Base-by-base conservation (phyloP, 805 yeast species). In the Candida alai region DNA sequence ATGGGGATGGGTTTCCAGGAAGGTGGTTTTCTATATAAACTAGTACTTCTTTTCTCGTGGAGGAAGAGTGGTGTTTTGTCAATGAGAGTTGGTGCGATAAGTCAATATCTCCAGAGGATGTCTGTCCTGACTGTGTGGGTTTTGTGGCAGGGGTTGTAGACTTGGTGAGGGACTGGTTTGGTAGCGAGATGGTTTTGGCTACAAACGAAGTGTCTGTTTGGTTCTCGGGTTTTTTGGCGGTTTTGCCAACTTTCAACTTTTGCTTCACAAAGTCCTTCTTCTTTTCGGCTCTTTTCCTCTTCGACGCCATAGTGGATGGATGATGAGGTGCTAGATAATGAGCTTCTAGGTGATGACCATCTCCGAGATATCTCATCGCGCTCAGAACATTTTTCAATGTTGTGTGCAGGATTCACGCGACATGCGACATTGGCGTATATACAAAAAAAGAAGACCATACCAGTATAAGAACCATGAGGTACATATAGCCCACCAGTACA, bases 181-280 rank as follows among this genome's bases (percentile, higher is more conserved):
- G 77, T 22, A 73, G 57, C 19, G 70, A 58, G 37, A 74, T 70
- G 25, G 75, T 54, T 49, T 78, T 84, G 8, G 95, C 79, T 28
- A 73, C 74, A 60, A 90, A 90, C 1, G 94, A 81, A 0, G 95
- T 86, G 45, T 84, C 90, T 4, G 98, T 93, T 38, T 72, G 76
- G 52, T 87, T 86, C 13, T 78, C 74, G 5, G 88, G 78, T 42
- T 76, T 76, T 5, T 78, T 76, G 13, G 76, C 75, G 2, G 82
- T 66, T 58, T 93, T 93, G 37, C 98, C 98, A 21, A 93, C 97
- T 50, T 74, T 82, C 34, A 93, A 73, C 65, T 86, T 90, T 39
- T 78, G 69, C 56, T 87, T 87, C 34, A 62, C 70, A 54, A 84
- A 84, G 51, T 84, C 95, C 59, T 80, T 82, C 52, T 68, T 70